A percentile compares a stretch with the other conserved stretches of the same genome.
These are phyloP conservation scores for Leccinum rimulosum DNA, from an alignment of 768 basidiomycete species.

Conservation along the genomic window DNA sequence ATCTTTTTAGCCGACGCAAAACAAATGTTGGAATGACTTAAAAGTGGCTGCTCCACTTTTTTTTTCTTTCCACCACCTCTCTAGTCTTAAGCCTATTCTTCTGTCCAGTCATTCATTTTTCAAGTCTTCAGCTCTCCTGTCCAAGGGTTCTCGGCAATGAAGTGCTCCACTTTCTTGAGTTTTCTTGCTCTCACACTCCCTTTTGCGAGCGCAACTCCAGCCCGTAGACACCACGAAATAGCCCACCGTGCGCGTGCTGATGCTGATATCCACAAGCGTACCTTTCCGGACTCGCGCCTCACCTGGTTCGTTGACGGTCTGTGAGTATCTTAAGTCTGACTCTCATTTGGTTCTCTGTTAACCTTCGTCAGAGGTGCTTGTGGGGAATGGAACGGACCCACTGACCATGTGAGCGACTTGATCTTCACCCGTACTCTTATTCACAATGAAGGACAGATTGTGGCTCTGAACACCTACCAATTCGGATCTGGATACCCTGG, in stretches of 20 bases:
- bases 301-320: slow-evolving; percentile 55
- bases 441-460: slow-evolving; percentile 19
- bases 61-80: slow-evolving; percentile 1
- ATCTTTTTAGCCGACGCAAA: slow-evolving; percentile 17
- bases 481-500: slow-evolving; percentile 61
- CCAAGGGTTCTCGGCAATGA: slow-evolving; percentile 14
- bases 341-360: slow-evolving; percentile 1
- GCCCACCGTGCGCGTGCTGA: slow-evolving; percentile 44
- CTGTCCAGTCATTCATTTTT: slow-evolving; percentile 25
- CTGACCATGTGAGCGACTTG: slow-evolving; percentile 25
- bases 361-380: slow-evolving; percentile 49
- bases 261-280: slow-evolving; percentile 35
- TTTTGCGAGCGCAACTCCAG: slow-evolving; percentile 32
- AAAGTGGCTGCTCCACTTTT: not conserved
- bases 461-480: slow-evolving; percentile 36
- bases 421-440: not conserved
- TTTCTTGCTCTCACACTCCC: slow-evolving; percentile 33
- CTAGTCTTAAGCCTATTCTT: slow-evolving; percentile 6
- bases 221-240: slow-evolving; percentile 40
- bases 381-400: slow-evolving; percentile 37
- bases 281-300: slow-evolving; percentile 37
- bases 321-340: slow-evolving; percentile 29
- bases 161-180: slow-evolving; percentile 32
- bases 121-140: not conserved
- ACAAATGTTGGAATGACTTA: slow-evolving; percentile 13